Evolutionary conservation across 75 land plant species (phyloP).

Genomic region (Azolla pinnata): DNA sequence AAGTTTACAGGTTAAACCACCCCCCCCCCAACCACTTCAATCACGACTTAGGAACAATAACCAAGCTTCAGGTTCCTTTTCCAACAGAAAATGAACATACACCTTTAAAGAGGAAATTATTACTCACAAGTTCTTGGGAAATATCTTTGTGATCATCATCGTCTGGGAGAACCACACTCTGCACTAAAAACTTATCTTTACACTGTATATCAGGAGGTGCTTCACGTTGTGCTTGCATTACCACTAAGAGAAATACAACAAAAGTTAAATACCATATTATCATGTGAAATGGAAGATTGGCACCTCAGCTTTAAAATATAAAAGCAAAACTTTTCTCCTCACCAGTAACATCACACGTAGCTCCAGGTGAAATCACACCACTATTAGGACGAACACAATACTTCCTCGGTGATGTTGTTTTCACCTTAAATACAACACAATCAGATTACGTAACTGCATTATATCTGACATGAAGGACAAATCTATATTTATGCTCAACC

Average conservation of each 20-base stretch:
- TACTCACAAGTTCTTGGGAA: slow-evolving; percentile 14
- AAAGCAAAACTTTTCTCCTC: too few species aligned
- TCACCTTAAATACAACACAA: slow-evolving; percentile 40
- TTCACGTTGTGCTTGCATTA: slow-evolving; percentile 76
- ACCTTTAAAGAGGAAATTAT: too few species aligned
- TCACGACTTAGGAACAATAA: too few species aligned
- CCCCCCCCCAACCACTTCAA: too few species aligned
- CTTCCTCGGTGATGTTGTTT: slow-evolving; percentile 90
- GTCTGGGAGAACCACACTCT: slow-evolving; percentile 48
- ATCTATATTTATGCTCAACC: not conserved
- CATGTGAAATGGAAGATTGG: not conserved
- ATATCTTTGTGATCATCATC: slow-evolving; percentile 36
- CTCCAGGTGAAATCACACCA: slow-evolving; percentile 63
- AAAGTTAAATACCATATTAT: not conserved
- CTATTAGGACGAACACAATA: slow-evolving; percentile 90
- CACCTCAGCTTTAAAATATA: not conserved
- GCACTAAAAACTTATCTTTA: slow-evolving; percentile 89
- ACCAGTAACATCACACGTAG: slow-evolving; percentile 66
- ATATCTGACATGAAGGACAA: not conserved
- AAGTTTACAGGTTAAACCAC: too few species aligned
- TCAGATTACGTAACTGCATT: not conserved
- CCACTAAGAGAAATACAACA: slow-evolving; percentile 35
- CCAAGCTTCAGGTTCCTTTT: too few species aligned
- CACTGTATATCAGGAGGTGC: slow-evolving; percentile 88
- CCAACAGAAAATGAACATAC: too few species aligned